phyloP scores from a whole-genome alignment of 192 early-diverging fungal genomes.

The Backusella mclennaniae region DNA sequence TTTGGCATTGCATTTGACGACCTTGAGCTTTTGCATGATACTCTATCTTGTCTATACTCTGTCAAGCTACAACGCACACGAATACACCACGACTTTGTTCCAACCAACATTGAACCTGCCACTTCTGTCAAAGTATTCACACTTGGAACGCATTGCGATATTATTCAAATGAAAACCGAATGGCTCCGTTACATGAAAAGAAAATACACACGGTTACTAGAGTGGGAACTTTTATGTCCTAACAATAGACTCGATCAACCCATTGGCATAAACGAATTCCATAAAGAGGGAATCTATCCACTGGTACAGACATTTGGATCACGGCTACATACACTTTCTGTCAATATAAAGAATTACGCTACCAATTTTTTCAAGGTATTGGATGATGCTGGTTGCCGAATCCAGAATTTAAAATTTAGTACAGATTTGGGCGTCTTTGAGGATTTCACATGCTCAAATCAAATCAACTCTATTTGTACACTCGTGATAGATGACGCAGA shows the following conservation, averaged over 20 bases:
- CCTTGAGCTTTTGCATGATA: not conserved
- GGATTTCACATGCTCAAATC: not conserved
- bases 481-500: slow-evolving; percentile 3
- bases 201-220: not conserved
- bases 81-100: not conserved
- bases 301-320: not conserved
- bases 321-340: not conserved
- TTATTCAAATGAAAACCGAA: not conserved
- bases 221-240: not conserved
- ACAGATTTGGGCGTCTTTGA: not conserved
- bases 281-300: not conserved
- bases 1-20: not conserved
- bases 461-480: not conserved
- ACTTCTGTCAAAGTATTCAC: not conserved
- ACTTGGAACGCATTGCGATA: not conserved
- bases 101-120: not conserved
- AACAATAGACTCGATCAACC: not conserved
- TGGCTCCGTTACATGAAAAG: not conserved
- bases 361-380: not conserved
- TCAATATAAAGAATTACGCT: not conserved
- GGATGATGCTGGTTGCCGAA: not conserved
- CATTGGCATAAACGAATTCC: not conserved
- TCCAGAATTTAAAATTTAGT: not conserved
- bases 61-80: not conserved
- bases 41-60: not conserved